Percentiles rank a stretch among this genome's conserved stretches.
Evolutionary conservation across 2,329 filamentous ascomycete species (phyloP).

Genomic region (Xylaria sp.): DNA sequence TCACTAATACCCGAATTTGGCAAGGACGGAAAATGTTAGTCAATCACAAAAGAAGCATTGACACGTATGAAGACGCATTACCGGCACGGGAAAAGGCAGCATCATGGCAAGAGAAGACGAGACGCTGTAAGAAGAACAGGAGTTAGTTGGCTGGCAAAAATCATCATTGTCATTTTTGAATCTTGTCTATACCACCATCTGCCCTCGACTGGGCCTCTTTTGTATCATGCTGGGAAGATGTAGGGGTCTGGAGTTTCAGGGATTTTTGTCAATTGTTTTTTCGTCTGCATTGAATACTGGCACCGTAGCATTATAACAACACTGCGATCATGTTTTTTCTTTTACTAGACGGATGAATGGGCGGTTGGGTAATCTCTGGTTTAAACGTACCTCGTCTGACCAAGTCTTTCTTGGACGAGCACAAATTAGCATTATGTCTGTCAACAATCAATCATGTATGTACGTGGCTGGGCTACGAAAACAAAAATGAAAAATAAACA

Average conservation of each 20-base stretch:
- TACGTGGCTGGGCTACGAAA: constrained; percentile 5
- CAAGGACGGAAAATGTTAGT: constrained; percentile 18
- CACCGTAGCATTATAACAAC: constrained; percentile 12
- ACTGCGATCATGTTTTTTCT: background rate
- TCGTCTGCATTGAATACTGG: background rate
- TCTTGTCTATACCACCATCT: constrained; percentile 33
- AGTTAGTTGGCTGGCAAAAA: constrained; percentile 37
- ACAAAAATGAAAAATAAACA: background rate
- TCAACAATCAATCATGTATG: constrained; percentile 6
- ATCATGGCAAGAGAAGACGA: constrained; percentile 24
- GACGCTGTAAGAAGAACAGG: constrained; percentile 28
- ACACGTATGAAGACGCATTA: constrained; percentile 30
- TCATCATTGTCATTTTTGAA: constrained; percentile 18
- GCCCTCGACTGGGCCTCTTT: constrained; percentile 15
- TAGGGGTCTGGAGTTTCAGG: constrained; percentile 16
- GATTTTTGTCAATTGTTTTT: background rate
- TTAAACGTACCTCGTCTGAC: background rate
- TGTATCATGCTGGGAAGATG: constrained; percentile 17
- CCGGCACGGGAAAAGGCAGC: constrained; percentile 28
- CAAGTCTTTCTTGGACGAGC: constrained; percentile 3
- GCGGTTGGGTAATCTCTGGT: constrained; percentile 11
- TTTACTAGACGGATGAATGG: background rate
- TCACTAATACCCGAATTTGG: background rate
- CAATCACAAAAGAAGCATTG: constrained; percentile 25
- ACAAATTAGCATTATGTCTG: background rate